Evolutionary conservation across 352 stramenopile genomes (phyloP).

Genomic region (Saprolegnia parasitica): DNA sequence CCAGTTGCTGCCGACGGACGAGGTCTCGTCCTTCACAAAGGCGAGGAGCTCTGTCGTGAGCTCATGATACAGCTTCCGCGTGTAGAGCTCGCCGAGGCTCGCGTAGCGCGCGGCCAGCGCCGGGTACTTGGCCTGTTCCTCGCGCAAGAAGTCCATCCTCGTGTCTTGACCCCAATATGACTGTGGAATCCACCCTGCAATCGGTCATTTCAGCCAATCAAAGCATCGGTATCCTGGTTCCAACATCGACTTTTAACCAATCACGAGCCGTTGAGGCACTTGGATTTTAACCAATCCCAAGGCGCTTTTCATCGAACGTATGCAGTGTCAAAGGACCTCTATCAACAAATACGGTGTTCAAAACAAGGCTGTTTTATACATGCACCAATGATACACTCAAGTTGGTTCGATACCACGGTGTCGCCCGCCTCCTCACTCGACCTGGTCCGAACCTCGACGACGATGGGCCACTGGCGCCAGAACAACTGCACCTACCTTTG

Average conservation of each 20-base stretch:
- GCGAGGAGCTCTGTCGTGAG: slow-evolving; percentile 90
- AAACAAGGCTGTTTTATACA: too few species aligned
- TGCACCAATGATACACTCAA: too few species aligned
- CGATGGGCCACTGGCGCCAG: too few species aligned
- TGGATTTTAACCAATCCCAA: slow-evolving; percentile 14
- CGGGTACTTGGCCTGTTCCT: slow-evolving; percentile 84
- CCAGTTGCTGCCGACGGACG: slow-evolving; percentile 44
- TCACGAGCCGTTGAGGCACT: neutral
- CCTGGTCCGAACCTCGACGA: too few species aligned
- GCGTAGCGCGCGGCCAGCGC: slow-evolving; percentile 91
- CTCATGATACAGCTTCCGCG: slow-evolving; percentile 96
- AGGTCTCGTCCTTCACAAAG: slow-evolving; percentile 80
- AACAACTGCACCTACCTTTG: too few species aligned
- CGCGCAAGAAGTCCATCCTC: slow-evolving; percentile 79
- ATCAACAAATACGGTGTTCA: neutral
- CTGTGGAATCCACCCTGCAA: slow-evolving; percentile 24
- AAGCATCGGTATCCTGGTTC: neutral
- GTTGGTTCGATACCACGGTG: too few species aligned
- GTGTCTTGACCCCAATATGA: slow-evolving; percentile 21
- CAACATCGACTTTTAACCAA: neutral
- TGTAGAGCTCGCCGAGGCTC: slow-evolving; percentile 86
- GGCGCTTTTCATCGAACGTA: neutral
- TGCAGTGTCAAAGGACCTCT: neutral
- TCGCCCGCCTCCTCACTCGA: too few species aligned
- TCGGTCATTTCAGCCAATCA: neutral